Conservation (phyloP, 805 yeast genomes). For the Kodamaea nitidulidarum region DNA sequence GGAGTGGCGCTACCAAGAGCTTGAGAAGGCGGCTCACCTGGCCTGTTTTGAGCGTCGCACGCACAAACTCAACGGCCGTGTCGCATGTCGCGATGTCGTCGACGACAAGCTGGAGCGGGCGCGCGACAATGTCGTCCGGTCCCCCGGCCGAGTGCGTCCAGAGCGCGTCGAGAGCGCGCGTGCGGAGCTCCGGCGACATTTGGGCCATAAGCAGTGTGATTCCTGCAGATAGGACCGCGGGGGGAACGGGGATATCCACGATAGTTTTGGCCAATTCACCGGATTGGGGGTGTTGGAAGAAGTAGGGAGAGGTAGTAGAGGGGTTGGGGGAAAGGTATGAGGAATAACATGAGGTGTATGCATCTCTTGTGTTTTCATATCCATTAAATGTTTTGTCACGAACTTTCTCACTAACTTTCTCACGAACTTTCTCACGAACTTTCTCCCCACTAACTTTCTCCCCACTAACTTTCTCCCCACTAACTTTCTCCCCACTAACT, state of each 20-base stretch:
- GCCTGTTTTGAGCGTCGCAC: conserved; percentile 44
- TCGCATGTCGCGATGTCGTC: conserved; percentile 54
- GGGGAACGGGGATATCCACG: conserved; percentile 55
- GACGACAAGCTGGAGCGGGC: conserved; percentile 64
- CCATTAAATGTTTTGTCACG: no score
- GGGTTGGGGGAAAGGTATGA: no score
- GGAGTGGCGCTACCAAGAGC: conserved; percentile 51
- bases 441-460: neutral
- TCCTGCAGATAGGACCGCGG: conserved; percentile 58
- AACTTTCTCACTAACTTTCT: neutral
- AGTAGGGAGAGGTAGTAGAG: neutral
- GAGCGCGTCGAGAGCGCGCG: conserved; percentile 56
- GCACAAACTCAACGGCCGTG: conserved; percentile 48
- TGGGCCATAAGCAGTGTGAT: conserved; percentile 52
- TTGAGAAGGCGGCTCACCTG: conserved; percentile 59
- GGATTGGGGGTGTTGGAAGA: neutral
- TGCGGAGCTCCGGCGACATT: conserved; percentile 29
- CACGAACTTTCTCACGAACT: neutral
- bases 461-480: neutral
- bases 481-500: neutral
- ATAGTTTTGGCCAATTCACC: conserved; percentile 67
- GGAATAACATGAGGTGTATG: no score
- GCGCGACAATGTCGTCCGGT: conserved; percentile 44
- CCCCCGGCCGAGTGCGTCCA: conserved; percentile 73
- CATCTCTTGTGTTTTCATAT: no score